phyloP scores from a whole-genome alignment of 345 rosid species.

The Brassica napus region DNA sequence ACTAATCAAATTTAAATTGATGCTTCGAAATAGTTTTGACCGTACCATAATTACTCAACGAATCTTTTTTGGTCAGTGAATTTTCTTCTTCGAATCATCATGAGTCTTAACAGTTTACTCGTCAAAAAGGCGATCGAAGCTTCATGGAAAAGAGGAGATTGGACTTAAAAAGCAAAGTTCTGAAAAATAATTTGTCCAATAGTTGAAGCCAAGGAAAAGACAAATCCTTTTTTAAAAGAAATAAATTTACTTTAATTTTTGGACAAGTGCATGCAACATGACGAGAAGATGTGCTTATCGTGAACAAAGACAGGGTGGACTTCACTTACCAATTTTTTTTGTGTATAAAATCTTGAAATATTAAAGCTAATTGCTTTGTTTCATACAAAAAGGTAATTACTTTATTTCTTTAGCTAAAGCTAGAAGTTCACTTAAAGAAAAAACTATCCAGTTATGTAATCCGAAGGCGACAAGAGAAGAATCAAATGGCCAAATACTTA shows the following conservation, averaged over 20 bases:
- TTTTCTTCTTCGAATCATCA: constrained; percentile 1
- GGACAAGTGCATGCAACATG: constrained; percentile 39
- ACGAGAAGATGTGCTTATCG: constrained; percentile 24
- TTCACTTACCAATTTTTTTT: constrained; percentile 20
- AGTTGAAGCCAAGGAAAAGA: constrained; percentile 37
- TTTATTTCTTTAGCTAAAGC: constrained; percentile 25
- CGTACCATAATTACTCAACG: not conserved
- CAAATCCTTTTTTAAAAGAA: constrained; percentile 14
- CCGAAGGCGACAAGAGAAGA: constrained; percentile 34
- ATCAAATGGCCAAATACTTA: constrained; percentile 29
- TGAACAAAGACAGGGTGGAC: constrained; percentile 35
- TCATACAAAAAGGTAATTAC: constrained; percentile 33
- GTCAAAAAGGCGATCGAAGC: constrained; percentile 36
- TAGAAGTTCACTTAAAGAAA: constrained; percentile 16
- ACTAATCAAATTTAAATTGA: not conserved
- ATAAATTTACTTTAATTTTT: not conserved
- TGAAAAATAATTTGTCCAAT: constrained; percentile 22
- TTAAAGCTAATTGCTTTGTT: constrained; percentile 36
- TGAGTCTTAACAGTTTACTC: constrained; percentile 7
- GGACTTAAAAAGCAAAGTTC: not conserved
- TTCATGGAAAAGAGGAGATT: constrained; percentile 22
- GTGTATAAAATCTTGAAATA: constrained; percentile 5
- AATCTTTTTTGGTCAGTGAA: not conserved
- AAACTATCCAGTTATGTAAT: constrained; percentile 31
- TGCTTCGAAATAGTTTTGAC: not conserved